A percentile compares a stretch with the other conserved stretches of the same genome.
Evolutionary conservation across 805 yeast genomes (phyloP).

Genomic region (Candida jianshihensis): DNA sequence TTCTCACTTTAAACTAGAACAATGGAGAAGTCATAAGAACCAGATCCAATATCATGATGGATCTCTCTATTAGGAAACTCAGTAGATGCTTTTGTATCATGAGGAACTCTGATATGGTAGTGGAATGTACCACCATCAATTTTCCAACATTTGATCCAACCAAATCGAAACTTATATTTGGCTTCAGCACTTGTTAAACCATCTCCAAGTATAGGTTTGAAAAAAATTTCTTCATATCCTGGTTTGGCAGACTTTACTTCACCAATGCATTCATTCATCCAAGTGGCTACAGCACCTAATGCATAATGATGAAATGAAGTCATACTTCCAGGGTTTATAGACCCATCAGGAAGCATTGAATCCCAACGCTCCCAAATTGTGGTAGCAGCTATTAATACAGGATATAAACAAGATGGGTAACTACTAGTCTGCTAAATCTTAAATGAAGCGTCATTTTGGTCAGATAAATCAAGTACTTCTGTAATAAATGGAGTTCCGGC

Average conservation of each 20-base stretch:
- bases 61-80: conserved; percentile 9
- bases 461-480: conserved; percentile 9
- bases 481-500: conserved; percentile 16
- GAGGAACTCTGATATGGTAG: conserved; percentile 10
- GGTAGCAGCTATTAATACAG: conserved; percentile 16
- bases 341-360: conserved; percentile 14
- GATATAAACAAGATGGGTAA: conserved; percentile 15
- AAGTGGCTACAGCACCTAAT: conserved; percentile 15
- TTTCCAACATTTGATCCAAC: conserved; percentile 14
- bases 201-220: conserved; percentile 14
- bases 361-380: conserved; percentile 19
- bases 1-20: too few relatives aligned
- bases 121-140: conserved; percentile 2
- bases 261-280: conserved; percentile 16
- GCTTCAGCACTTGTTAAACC: conserved; percentile 7
- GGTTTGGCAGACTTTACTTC: conserved; percentile 7
- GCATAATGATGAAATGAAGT: conserved; percentile 18
- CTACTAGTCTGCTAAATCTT: conserved; percentile 8
- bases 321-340: conserved; percentile 16
- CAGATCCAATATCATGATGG: conserved; percentile 2
- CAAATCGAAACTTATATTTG: conserved; percentile 11
- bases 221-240: conserved; percentile 6
- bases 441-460: conserved; percentile 10
- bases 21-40: conserved; percentile 1
- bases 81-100: conserved; percentile 8